phyloP scores from a whole-genome alignment of 1,284 basidiomycete species.

The Kalmanozyma brasiliensis region DNA sequence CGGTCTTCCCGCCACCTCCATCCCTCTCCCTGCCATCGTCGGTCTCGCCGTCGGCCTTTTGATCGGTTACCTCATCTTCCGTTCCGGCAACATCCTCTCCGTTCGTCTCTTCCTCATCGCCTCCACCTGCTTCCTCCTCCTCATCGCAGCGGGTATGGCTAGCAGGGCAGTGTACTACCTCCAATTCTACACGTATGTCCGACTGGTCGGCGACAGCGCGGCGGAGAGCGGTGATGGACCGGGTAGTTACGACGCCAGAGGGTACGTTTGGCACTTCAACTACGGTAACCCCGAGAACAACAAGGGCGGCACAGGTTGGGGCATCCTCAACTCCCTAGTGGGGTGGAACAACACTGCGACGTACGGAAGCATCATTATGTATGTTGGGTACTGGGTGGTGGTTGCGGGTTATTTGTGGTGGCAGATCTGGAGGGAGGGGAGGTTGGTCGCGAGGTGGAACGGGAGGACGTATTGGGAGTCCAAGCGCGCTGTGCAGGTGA shows the following conservation, averaged over 20 bases:
- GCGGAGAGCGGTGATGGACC: slow-evolving; percentile 60
- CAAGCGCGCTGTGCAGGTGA: slow-evolving; percentile 11
- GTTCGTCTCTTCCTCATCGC: slow-evolving; percentile 59
- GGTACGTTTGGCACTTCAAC: slow-evolving; percentile 73
- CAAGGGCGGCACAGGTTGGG: slow-evolving; percentile 68
- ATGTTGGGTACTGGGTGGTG: slow-evolving; percentile 60
- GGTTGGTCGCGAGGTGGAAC: slow-evolving; percentile 15
- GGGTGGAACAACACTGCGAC: slow-evolving; percentile 66
- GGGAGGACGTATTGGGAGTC: slow-evolving; percentile 44
- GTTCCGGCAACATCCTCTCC: slow-evolving; percentile 47
- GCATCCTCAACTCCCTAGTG: slow-evolving; percentile 60
- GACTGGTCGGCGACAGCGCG: slow-evolving; percentile 57
- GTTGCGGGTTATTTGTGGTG: slow-evolving; percentile 53
- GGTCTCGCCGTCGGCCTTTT: slow-evolving; percentile 53
- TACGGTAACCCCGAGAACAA: slow-evolving; percentile 78
- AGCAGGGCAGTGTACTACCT: slow-evolving; percentile 60
- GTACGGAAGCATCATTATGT: slow-evolving; percentile 53
- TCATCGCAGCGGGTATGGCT: slow-evolving; percentile 64
- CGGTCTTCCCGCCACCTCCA: slow-evolving; percentile 60
- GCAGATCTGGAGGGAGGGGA: slow-evolving; percentile 50
- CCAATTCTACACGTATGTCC: slow-evolving; percentile 61
- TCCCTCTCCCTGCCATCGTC: slow-evolving; percentile 64
- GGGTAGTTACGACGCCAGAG: slow-evolving; percentile 54
- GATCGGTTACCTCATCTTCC: slow-evolving; percentile 60
- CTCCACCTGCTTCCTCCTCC: slow-evolving; percentile 60